Base-by-base conservation (phyloP, 352 stramenopile genomes). In the Pythium oligandrum region DNA sequence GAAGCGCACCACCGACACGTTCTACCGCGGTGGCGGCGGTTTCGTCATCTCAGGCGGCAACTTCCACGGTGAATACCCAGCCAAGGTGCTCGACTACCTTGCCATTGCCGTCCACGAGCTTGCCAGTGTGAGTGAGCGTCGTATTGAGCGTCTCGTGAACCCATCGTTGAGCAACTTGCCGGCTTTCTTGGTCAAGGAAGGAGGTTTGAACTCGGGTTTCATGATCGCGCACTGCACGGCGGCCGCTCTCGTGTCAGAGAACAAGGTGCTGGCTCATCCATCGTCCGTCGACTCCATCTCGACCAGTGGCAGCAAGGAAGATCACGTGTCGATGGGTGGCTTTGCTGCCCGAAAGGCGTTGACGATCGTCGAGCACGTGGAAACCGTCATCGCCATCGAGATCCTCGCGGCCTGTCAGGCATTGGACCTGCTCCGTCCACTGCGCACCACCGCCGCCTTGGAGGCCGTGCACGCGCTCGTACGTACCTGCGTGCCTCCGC, bases 201-300 rank as follows among this genome's bases (percentile, higher is more conserved):
- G 86, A 10, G 86, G 86, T 4, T 68, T 96, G 51, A 92, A 96
- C 70, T 95, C 83, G 36, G 86, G 86, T 31, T 96, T 96, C 66
- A 96, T 96, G 86, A 96, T 96, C 63, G 84, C 86, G 1, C 84
- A 96, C 60, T 95, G 86, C 68, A 94, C 81, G 3, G 84, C 84
- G 3, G 84, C 84, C 0, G 84, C 86, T 38, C 68, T 96, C 40
- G 86, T 96, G 26, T 92, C 75, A 30, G 86, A 96, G 64, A 96
- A 96, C 74, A 95, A 95, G 57, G 83, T 95, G 44, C 80, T 96
- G 5, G 85, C 77, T 17, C 85, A 96, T 63, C 87, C 87, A 38
- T 83, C 81, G 48, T 92, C 78, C 1, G 84, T 95, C 39, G 85
- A 96, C 66, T 95, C 83, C 36, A 93, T 96, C 61, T 95, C 85